These are phyloP conservation scores for Kodamaea restingae DNA, from an alignment of 805 yeast species.

Conservation along the genomic window DNA sequence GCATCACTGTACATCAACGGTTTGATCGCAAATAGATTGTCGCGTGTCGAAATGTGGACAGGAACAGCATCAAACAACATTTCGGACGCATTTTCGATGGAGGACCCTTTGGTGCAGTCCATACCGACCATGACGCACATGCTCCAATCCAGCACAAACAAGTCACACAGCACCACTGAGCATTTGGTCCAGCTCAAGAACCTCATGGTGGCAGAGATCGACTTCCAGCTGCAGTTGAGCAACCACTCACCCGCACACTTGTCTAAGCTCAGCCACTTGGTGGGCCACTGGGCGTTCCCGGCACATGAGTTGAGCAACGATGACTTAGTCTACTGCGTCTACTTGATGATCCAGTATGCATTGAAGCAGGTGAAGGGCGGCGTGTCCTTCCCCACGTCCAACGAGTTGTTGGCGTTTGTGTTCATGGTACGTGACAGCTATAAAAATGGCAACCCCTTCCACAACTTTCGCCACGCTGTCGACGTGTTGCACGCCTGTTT, in stretches of 20 bases:
- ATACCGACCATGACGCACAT: constrained; percentile 36
- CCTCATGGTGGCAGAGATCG: constrained; percentile 25
- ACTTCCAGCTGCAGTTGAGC: constrained; percentile 27
- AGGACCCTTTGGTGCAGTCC: constrained; percentile 17
- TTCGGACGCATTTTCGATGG: constrained; percentile 16
- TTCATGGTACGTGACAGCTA: constrained; percentile 73
- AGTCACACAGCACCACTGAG: constrained; percentile 19
- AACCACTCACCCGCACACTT: constrained; percentile 22
- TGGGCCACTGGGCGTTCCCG: constrained; percentile 65
- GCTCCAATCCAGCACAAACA: constrained; percentile 23
- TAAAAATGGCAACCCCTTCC: constrained; percentile 83
- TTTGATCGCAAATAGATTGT: constrained; percentile 28
- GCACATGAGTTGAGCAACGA: constrained; percentile 63
- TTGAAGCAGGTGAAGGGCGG: constrained; percentile 22
- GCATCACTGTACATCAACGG: constrained; percentile 21
- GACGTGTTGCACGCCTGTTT: constrained; percentile 92
- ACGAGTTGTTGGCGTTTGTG: constrained; percentile 55
- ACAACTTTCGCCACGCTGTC: constrained; percentile 91
- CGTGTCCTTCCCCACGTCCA: constrained; percentile 14
- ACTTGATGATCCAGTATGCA: constrained; percentile 47
- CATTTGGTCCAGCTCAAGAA: constrained; percentile 22
- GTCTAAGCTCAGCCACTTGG: constrained; percentile 33
- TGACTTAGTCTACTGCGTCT: constrained; percentile 62
- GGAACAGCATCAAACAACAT: constrained; percentile 28
- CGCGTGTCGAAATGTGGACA: constrained; percentile 43